Evolutionary conservation across 2,329 filamentous ascomycete species (phyloP), one percentile per base, ranked within the genome.

Genomic region (Colletotrichum neosansevieriae): DNA sequence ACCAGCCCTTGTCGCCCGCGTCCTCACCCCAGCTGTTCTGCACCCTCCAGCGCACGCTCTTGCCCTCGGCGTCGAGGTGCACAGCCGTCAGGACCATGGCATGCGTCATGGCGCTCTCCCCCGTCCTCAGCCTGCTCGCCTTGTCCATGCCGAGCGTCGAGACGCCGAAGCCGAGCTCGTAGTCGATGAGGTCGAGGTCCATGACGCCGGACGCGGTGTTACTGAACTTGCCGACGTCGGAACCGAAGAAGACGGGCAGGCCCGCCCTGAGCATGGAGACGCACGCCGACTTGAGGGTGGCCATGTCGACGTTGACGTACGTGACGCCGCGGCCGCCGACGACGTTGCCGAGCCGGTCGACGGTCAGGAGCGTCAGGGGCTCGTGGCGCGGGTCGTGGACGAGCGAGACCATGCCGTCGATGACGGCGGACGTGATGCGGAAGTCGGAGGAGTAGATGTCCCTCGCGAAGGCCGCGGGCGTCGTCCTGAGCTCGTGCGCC

Each of bases 81-180:
- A 97, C 94, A 1, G 89, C 94, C 2, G 93, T 97, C 70, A 97
- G 80, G 0, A 97, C 93, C 94, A 97, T 97, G 4, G 94, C 94
- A 75, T 97, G 94, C 1, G 94, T 97, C 94, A 97, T 97, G 58
- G 88, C 85, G 61, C 88, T 91, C 80, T 97, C 94, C 11, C 92
- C 89, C 0, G 90, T 91, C 73, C 87, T 83, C 51, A 97, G 81
- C 3, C 94, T 83, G 74, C 93, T 87, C 1, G 91, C 91, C 80
- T 97, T 97, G 74, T 83, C 88, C 86, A 97, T 86, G 17, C 88
- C 89, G 9, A 95, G 84, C 24, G 97, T 83, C 63, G 84, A 85
- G 69, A 94, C 85, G 74, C 94, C 93, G 79, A 97, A 94, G n/a
- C 92, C 94, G 1, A 97, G 86, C 73, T 92, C 87, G 78, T 95